phyloP scores from a whole-genome alignment of 148 eudicot species.

The Silene uniflora region DNA sequence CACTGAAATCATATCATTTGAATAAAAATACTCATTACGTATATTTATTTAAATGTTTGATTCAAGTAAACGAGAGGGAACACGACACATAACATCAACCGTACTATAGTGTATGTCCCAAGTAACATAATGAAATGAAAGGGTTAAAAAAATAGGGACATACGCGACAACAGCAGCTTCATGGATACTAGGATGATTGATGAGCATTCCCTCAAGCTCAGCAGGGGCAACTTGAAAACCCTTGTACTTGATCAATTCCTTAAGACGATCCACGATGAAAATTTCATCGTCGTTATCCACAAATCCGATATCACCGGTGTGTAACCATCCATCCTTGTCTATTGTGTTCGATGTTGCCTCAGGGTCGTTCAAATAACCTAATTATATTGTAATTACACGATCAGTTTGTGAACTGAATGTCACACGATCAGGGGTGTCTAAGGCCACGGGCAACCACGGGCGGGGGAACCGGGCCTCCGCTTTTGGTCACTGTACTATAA shows the following conservation, averaged over 20 bases:
- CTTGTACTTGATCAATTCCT: slow-evolving; percentile 85
- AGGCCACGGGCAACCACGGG: no score
- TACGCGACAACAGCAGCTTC: slow-evolving; percentile 97
- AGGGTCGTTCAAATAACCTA: slow-evolving; percentile 68
- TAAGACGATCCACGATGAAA: slow-evolving; percentile 77
- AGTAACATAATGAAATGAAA: no score
- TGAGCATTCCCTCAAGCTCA: slow-evolving; percentile 78
- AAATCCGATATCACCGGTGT: slow-evolving; percentile 83
- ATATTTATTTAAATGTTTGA: no score
- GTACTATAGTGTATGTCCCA: no score
- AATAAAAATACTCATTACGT: no score
- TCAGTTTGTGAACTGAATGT: no score
- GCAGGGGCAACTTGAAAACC: slow-evolving; percentile 96
- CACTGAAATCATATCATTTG: no score
- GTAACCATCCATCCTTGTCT: slow-evolving; percentile 82
- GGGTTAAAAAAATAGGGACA: slow-evolving; percentile 8
- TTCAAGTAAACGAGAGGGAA: no score
- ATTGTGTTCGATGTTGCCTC: slow-evolving; percentile 69
- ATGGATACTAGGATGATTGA: slow-evolving; percentile 57
- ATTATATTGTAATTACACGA: neutral
- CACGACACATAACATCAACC: no score
- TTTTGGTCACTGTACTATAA: no score
- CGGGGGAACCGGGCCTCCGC: no score
- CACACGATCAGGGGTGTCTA: no score
- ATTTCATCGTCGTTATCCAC: slow-evolving; percentile 77